These are phyloP conservation scores for Lachnellula suecica DNA, from an alignment of 2,329 filamentous ascomycete genomes.

Conservation along the genomic window DNA sequence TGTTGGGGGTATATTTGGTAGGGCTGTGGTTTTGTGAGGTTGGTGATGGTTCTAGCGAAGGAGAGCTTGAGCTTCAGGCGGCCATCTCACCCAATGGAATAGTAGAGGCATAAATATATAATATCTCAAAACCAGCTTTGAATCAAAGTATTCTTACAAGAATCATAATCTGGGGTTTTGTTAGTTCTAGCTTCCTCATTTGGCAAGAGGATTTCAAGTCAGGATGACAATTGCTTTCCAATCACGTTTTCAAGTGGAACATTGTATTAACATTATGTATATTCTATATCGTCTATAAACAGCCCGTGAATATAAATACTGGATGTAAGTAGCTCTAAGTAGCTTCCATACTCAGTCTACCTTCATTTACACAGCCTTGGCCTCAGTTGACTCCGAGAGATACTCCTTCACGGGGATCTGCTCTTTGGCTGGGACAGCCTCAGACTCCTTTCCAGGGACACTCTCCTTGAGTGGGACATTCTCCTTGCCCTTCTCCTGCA, in stretches of 20 bases:
- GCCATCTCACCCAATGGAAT: background rate
- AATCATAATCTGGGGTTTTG: too few relatives aligned
- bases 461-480: background rate
- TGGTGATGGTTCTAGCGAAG: conserved; percentile 4
- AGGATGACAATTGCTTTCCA: too few relatives aligned
- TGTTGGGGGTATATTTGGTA: conserved; percentile 1
- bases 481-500: background rate
- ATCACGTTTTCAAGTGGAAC: too few relatives aligned
- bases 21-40: background rate
- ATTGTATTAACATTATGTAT: background rate
- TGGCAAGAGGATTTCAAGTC: too few relatives aligned
- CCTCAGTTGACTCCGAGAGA: background rate
- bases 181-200: too few relatives aligned
- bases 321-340: too few relatives aligned
- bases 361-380: background rate
- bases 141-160: background rate
- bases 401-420: background rate
- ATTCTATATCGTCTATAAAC: background rate
- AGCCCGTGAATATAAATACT: background rate
- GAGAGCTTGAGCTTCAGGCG: conserved; percentile 3
- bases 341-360: background rate
- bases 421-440: too few relatives aligned
- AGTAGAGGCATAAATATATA: background rate
- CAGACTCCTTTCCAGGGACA: background rate
- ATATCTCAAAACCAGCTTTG: background rate